phyloP scores from a whole-genome alignment of 163 green algal species.

The Botryococcus braunii region DNA sequence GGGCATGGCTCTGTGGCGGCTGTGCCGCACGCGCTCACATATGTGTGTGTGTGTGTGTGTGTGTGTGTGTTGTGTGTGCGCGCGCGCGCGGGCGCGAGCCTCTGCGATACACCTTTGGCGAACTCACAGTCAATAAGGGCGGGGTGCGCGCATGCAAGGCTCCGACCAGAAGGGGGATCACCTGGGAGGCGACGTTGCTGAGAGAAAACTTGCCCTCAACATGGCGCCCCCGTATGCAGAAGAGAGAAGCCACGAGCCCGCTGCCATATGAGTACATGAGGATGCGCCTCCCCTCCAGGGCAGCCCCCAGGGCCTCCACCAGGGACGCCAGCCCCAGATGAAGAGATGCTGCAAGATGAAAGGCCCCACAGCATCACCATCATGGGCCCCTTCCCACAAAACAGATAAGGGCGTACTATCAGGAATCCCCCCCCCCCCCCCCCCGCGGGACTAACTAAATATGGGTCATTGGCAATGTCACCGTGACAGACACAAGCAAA shows the following conservation, averaged over 20 bases:
- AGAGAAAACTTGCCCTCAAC: slow-evolving; percentile 25
- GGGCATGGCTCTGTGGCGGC: too few species aligned
- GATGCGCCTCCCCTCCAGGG: slow-evolving; percentile 46
- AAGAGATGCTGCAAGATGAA: slow-evolving; percentile 41
- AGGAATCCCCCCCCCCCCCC: too few species aligned
- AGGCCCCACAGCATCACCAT: too few species aligned
- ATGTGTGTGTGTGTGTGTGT: too few species aligned
- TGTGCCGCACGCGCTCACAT: too few species aligned
- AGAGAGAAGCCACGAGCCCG: slow-evolving; percentile 48
- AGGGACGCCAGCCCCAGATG: slow-evolving; percentile 58
- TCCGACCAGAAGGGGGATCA: background rate
- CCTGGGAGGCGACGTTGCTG: slow-evolving; percentile 2
- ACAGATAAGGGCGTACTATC: too few species aligned
- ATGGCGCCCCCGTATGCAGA: slow-evolving; percentile 35
- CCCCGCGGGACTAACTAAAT: background rate
- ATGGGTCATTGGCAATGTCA: background rate
- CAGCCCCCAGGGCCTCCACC: slow-evolving; percentile 22
- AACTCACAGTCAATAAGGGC: too few species aligned
- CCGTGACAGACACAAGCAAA: background rate
- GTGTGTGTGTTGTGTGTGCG: too few species aligned
- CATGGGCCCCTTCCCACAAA: background rate
- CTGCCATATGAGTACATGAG: slow-evolving; percentile 78
- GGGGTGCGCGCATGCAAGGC: too few species aligned
- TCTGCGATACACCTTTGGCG: too few species aligned
- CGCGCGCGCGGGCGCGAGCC: too few species aligned